Conservation (phyloP, 495 filamentous ascomycete genomes). For the Bathelium albidoporum region DNA sequence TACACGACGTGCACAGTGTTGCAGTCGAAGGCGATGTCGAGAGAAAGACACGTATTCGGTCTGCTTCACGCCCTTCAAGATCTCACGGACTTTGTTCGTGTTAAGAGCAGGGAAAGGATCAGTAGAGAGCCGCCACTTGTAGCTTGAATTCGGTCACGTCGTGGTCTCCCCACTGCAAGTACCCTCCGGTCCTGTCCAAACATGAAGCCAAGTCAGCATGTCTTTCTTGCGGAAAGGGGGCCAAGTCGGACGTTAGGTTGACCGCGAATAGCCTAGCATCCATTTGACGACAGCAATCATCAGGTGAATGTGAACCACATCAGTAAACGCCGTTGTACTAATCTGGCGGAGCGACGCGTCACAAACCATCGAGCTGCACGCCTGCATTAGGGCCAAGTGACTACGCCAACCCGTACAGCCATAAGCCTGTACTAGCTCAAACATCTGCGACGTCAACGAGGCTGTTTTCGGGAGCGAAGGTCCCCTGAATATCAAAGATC, state of each 20-base stretch:
- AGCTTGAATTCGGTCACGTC: background rate
- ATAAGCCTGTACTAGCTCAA: background rate
- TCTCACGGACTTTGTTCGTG: background rate
- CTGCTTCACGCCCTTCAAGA: background rate
- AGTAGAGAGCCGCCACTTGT: background rate
- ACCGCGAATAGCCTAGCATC: background rate
- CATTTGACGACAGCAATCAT: background rate
- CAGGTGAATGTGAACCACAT: background rate
- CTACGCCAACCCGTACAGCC: background rate
- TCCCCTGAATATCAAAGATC: too few species aligned
- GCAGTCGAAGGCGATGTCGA: background rate
- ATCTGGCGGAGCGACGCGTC: background rate
- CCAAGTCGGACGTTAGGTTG: background rate
- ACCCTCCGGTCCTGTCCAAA: background rate
- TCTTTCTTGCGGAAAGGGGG: background rate
- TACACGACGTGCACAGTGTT: background rate
- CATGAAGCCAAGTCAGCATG: background rate
- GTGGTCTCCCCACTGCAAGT: background rate
- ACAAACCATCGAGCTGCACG: background rate
- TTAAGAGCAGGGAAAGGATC: background rate
- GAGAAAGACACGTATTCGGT: background rate
- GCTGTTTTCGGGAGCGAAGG: background rate
- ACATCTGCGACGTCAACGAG: background rate
- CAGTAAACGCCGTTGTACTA: background rate
- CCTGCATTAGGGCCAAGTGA: background rate